These are phyloP conservation scores for Cyberlindnera mrakii DNA, from an alignment of 805 yeast species.

Conservation along the genomic window DNA sequence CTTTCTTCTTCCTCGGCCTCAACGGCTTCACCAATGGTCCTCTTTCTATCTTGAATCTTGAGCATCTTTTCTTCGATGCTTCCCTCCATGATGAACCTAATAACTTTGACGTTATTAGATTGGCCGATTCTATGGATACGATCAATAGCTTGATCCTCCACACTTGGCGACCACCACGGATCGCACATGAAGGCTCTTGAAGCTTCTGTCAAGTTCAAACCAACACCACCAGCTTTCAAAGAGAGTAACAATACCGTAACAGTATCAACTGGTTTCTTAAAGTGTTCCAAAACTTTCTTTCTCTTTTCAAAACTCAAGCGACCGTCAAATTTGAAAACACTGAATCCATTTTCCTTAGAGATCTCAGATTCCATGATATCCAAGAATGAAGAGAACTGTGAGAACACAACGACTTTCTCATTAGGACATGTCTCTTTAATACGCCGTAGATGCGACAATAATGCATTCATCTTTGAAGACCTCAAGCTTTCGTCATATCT, in stretches of 20 bases:
- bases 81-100: conserved; percentile 73
- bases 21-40: conserved; percentile 74
- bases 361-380: conserved; percentile 69
- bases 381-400: conserved; percentile 80
- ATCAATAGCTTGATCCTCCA: conserved; percentile 88
- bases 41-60: conserved; percentile 77
- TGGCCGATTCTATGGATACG: conserved; percentile 92
- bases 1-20: conserved; percentile 73
- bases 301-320: conserved; percentile 63
- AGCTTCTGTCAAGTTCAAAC: conserved; percentile 80
- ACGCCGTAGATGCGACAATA: conserved; percentile 50
- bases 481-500: conserved; percentile 29
- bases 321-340: conserved; percentile 76
- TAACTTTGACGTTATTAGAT: conserved; percentile 59
- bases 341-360: conserved; percentile 39
- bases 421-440: conserved; percentile 51
- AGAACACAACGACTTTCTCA: conserved; percentile 79
- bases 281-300: conserved; percentile 50
- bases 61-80: conserved; percentile 88
- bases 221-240: conserved; percentile 92
- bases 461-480: conserved; percentile 70
- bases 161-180: conserved; percentile 96
- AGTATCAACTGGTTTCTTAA: conserved; percentile 32
- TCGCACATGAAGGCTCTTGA: conserved; percentile 86
- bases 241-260: conserved; percentile 58